Percentiles rank a stretch among this genome's conserved stretches.
Conservation (phyloP, 2,329 filamentous ascomycete genomes). For the Taxawa tesnikishii region DNA sequence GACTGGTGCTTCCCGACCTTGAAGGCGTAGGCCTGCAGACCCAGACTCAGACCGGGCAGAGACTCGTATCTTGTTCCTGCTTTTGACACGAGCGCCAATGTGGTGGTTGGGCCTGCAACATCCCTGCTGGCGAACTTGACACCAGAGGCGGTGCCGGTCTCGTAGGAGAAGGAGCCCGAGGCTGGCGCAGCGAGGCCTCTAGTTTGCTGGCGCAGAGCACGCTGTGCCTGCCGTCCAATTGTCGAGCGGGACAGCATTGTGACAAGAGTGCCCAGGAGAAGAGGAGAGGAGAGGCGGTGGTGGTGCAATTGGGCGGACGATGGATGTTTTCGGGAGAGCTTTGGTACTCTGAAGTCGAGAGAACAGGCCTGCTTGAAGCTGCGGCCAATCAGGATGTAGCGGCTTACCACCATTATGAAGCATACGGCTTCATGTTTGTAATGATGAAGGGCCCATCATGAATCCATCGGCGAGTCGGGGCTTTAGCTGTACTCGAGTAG, state of each 20-base stretch:
- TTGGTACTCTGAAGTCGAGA: too few relatives aligned
- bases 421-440: too few relatives aligned
- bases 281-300: not conserved
- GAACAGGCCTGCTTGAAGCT: too few relatives aligned
- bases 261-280: conserved; percentile 8
- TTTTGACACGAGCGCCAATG: conserved; percentile 83
- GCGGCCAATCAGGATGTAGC: too few relatives aligned
- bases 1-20: conserved; percentile 50
- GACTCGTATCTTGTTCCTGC: conserved; percentile 89
- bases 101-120: conserved; percentile 75
- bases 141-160: conserved; percentile 73
- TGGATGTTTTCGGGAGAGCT: not conserved
- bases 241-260: conserved; percentile 56
- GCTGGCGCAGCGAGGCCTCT: conserved; percentile 55
- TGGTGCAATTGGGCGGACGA: not conserved
- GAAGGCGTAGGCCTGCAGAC: conserved; percentile 91
- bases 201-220: conserved; percentile 47
- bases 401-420: too few relatives aligned
- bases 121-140: conserved; percentile 91
- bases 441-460: too few relatives aligned
- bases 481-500: too few relatives aligned
- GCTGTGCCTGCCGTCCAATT: conserved; percentile 51
- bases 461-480: too few relatives aligned
- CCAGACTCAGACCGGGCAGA: conserved; percentile 77
- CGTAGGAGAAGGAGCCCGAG: conserved; percentile 72